phyloP scores from a whole-genome alignment of 2,329 filamentous ascomycete species.

The Fusarium pseudoanthophilum region DNA sequence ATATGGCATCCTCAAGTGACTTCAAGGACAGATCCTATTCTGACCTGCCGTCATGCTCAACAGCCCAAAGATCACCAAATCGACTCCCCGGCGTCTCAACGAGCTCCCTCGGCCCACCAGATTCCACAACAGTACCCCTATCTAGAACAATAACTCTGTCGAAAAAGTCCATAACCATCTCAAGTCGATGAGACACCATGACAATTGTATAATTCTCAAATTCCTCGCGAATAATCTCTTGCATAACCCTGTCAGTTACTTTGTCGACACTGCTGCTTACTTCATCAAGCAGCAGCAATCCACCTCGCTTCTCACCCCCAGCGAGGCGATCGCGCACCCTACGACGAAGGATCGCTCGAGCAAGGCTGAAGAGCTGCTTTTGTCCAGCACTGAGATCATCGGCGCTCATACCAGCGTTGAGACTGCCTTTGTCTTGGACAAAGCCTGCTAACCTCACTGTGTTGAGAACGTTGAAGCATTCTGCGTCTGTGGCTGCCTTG shows the following conservation, averaged over 20 bases:
- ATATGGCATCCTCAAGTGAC: background rate
- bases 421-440: conserved; percentile 49
- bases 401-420: conserved; percentile 54
- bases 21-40: background rate
- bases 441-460: conserved; percentile 49
- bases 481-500: conserved; percentile 42
- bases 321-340: conserved; percentile 32
- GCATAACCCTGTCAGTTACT: conserved; percentile 55
- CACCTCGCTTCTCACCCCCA: conserved; percentile 32
- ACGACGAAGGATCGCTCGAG: conserved; percentile 63
- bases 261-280: conserved; percentile 56
- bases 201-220: conserved; percentile 63
- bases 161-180: conserved; percentile 63
- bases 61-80: conserved; percentile 49
- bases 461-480: conserved; percentile 52
- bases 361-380: conserved; percentile 72
- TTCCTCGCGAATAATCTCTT: conserved; percentile 53
- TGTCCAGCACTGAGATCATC: conserved; percentile 67
- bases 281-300: conserved; percentile 55
- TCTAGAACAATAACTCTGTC: conserved; percentile 63
- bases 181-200: conserved; percentile 58
- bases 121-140: conserved; percentile 58
- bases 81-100: conserved; percentile 41
- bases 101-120: conserved; percentile 40
- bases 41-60: conserved; percentile 29